Conservation (phyloP, 2,329 filamentous ascomycete genomes). For the Mycosphaerelloides madeirae region DNA sequence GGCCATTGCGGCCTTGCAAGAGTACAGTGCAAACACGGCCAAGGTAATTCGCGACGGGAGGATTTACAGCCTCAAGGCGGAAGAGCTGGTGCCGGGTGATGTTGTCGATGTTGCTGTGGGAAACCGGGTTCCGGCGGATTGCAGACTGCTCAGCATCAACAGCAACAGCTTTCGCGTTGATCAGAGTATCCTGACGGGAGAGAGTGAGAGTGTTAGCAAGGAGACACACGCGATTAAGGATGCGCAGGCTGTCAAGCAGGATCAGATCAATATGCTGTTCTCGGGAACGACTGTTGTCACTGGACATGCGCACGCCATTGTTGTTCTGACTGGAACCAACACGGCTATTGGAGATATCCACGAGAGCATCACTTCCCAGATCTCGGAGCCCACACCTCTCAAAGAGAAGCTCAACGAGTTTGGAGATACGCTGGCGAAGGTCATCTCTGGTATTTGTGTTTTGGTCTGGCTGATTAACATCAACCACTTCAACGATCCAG, state of each 20-base stretch:
- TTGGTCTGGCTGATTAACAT: conserved; percentile 99
- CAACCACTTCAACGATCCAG: conserved; percentile 90
- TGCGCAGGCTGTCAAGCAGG: conserved; percentile 85
- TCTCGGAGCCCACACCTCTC: conserved; percentile 91
- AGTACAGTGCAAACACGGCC: conserved; percentile 98
- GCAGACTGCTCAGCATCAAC: conserved; percentile 79
- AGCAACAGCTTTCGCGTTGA: conserved; percentile 98
- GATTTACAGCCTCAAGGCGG: conserved; percentile 81
- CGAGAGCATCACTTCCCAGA: conserved; percentile 96
- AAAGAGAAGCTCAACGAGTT: conserved; percentile 99
- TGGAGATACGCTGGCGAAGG: conserved; percentile 91
- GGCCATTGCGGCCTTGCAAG: conserved; percentile 93
- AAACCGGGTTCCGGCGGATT: conserved; percentile 91
- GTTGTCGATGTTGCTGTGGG: conserved; percentile 83
- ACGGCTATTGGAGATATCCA: conserved; percentile 98
- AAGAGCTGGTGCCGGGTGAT: conserved; percentile 92
- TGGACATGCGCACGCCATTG: conserved; percentile 84
- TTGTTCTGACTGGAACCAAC: conserved; percentile 80
- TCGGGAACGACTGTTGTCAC: conserved; percentile 96
- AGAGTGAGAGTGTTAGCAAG: conserved; percentile 95
- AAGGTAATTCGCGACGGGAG: conserved; percentile 85
- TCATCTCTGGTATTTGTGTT: conserved; percentile 94
- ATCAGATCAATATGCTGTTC: conserved; percentile 96
- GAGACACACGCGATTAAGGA: conserved; percentile 67
- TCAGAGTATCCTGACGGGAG: conserved; percentile 93